Percentiles rank a stretch among this genome's conserved stretches.
These are phyloP conservation scores for Lentithecium fluviatile DNA, from an alignment of 495 filamentous ascomycete species.

Conservation along the genomic window DNA sequence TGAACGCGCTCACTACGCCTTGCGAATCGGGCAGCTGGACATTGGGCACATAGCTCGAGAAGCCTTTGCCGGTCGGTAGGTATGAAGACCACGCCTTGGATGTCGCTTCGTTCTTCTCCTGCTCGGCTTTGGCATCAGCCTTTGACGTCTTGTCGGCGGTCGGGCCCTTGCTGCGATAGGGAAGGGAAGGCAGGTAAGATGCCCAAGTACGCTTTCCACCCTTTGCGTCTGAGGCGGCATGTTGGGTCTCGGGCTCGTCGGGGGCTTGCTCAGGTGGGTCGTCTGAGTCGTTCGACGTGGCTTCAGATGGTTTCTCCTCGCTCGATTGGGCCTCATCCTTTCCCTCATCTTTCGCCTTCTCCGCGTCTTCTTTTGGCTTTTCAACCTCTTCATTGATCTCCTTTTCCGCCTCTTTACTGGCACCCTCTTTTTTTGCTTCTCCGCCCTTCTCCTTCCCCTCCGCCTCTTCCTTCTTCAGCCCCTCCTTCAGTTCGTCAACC, in stretches of 20 bases:
- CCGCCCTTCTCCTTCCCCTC: constrained; percentile 10
- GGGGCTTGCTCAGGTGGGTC: constrained; percentile 31
- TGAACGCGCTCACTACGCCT: constrained; percentile 36
- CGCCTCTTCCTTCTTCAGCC: constrained; percentile 11
- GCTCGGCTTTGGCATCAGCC: constrained; percentile 16
- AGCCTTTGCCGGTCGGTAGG: constrained; percentile 42
- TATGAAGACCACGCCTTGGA: constrained; percentile 42
- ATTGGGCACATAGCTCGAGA: constrained; percentile 40
- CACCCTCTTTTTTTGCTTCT: background rate
- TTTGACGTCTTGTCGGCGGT: background rate
- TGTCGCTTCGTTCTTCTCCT: constrained; percentile 35
- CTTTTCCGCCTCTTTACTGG: background rate
- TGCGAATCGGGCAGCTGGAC: constrained; percentile 34
- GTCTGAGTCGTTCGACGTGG: constrained; percentile 5
- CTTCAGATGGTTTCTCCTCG: background rate
- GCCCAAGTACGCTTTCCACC: constrained; percentile 27
- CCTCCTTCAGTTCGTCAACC: constrained; percentile 17
- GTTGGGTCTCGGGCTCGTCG: constrained; percentile 16
- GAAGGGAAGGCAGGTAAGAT: constrained; percentile 37
- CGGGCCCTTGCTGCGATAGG: constrained; percentile 22
- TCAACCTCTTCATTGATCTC: background rate
- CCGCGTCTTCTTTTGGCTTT: constrained; percentile 10
- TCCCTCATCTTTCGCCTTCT: background rate
- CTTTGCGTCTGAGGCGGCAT: constrained; percentile 11
- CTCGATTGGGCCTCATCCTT: constrained; percentile 11